Percentiles rank a stretch among this genome's conserved stretches.
These are phyloP conservation scores for Aspergillus sp. DNA, from an alignment of 2,329 filamentous ascomycete species.

Conservation along the genomic window DNA sequence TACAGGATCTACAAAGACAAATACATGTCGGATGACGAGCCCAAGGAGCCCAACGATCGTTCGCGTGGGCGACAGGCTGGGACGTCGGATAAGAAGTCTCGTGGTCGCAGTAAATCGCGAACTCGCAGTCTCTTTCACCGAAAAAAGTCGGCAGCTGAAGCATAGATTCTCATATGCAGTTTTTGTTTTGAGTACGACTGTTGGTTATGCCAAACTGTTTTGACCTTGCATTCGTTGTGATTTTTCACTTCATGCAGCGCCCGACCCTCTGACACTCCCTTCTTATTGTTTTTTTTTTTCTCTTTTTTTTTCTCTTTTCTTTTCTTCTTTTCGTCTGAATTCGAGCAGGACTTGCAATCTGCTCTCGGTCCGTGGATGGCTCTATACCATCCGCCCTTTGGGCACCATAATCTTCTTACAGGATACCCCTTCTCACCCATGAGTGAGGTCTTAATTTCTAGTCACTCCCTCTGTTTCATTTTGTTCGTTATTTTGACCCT, in stretches of 20 bases:
- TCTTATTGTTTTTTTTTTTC: background rate
- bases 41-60: slow-evolving; percentile 35
- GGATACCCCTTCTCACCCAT: slow-evolving; percentile 20
- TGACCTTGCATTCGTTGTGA: slow-evolving; percentile 1
- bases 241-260: slow-evolving; percentile 12
- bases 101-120: slow-evolving; percentile 71
- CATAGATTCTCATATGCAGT: slow-evolving; percentile 11
- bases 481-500: slow-evolving; percentile 1
- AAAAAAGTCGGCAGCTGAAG: slow-evolving; percentile 41
- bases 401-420: slow-evolving; percentile 16
- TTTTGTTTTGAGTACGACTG: slow-evolving; percentile 3
- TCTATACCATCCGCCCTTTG: slow-evolving; percentile 1
- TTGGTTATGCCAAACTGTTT: background rate
- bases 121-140: slow-evolving; percentile 66
- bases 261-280: background rate
- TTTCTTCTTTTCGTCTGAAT: slow-evolving; percentile 5
- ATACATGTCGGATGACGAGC: slow-evolving; percentile 64
- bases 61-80: slow-evolving; percentile 31
- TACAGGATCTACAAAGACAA: slow-evolving; percentile 92
- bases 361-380: slow-evolving; percentile 2
- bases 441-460: slow-evolving; percentile 12
- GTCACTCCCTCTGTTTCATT: background rate
- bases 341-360: slow-evolving; percentile 11
- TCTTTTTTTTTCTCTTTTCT: slow-evolving; percentile 8
- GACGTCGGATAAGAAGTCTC: slow-evolving; percentile 56